phyloP scores from a whole-genome alignment of 179 eudicot species.

The Beta macrorhiza region DNA sequence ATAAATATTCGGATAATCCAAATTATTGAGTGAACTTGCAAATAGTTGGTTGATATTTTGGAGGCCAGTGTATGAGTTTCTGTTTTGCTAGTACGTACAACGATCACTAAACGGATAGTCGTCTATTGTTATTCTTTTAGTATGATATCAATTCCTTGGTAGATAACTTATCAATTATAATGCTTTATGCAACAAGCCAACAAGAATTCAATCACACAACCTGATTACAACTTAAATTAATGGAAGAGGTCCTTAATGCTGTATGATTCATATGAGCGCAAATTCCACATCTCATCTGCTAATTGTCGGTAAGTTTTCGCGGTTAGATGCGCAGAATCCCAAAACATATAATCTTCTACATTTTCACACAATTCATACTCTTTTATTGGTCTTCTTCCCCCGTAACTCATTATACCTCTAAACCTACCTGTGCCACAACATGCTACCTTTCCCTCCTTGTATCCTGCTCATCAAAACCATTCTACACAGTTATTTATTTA shows the following conservation, averaged over 20 bases:
- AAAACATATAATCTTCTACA: conserved; percentile 38
- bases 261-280: conserved; percentile 12
- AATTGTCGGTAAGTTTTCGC: conserved; percentile 35
- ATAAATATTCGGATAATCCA: too few relatives aligned
- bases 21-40: too few relatives aligned
- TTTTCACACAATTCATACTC: conserved; percentile 40
- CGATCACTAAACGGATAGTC: too few relatives aligned
- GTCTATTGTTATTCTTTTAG: too few relatives aligned
- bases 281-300: conserved; percentile 44
- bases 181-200: too few relatives aligned
- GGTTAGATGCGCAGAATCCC: conserved; percentile 46
- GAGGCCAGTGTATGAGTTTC: too few relatives aligned
- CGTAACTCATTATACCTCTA: conserved; percentile 44
- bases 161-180: too few relatives aligned
- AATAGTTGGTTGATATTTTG: too few relatives aligned
- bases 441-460: conserved; percentile 43
- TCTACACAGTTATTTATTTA: too few relatives aligned
- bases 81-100: too few relatives aligned
- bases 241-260: conserved; percentile 25
- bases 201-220: too few relatives aligned
- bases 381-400: conserved; percentile 32
- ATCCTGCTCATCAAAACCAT: conserved; percentile 30
- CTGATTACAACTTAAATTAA: not conserved
- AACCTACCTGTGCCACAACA: conserved; percentile 49
- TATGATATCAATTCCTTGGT: too few relatives aligned